phyloP scores from a whole-genome alignment of 169 alveolate genomes.

The Cryptosporidium meleagridis region DNA sequence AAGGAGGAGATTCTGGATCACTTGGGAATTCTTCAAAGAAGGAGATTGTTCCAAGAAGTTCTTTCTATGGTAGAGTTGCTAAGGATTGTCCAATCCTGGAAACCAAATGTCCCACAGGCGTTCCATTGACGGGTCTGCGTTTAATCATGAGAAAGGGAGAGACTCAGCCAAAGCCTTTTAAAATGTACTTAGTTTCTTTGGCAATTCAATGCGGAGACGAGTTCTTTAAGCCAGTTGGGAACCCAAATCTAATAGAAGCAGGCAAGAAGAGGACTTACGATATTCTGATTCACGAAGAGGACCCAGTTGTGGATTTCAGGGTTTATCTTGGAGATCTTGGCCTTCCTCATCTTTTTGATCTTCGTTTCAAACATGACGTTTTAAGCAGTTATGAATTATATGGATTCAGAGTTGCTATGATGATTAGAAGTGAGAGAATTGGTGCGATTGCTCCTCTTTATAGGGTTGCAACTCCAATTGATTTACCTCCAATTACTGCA shows the following conservation, averaged over 20 bases:
- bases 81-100: slow-evolving; percentile 56
- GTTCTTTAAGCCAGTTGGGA: slow-evolving; percentile 51
- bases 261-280: slow-evolving; percentile 51
- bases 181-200: slow-evolving; percentile 36
- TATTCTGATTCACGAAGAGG: slow-evolving; percentile 66
- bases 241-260: slow-evolving; percentile 41
- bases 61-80: slow-evolving; percentile 67
- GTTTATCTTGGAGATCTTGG: slow-evolving; percentile 68
- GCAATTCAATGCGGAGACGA: slow-evolving; percentile 70
- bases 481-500: slow-evolving; percentile 60
- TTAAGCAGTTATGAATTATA: slow-evolving; percentile 57
- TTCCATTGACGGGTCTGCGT: slow-evolving; percentile 64
- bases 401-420: slow-evolving; percentile 73
- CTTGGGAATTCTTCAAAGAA: background rate
- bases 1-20: background rate
- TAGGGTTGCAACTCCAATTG: slow-evolving; percentile 50
- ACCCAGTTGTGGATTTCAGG: slow-evolving; percentile 53
- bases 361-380: slow-evolving; percentile 36
- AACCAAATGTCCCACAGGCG: slow-evolving; percentile 65
- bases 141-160: slow-evolving; percentile 62
- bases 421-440: slow-evolving; percentile 57
- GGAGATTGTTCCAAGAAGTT: slow-evolving; percentile 62
- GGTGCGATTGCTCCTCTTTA: slow-evolving; percentile 66
- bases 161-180: slow-evolving; percentile 45
- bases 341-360: slow-evolving; percentile 59